phyloP scores from a whole-genome alignment of 139 green algal genomes.

The Coelastrella sp. region DNA sequence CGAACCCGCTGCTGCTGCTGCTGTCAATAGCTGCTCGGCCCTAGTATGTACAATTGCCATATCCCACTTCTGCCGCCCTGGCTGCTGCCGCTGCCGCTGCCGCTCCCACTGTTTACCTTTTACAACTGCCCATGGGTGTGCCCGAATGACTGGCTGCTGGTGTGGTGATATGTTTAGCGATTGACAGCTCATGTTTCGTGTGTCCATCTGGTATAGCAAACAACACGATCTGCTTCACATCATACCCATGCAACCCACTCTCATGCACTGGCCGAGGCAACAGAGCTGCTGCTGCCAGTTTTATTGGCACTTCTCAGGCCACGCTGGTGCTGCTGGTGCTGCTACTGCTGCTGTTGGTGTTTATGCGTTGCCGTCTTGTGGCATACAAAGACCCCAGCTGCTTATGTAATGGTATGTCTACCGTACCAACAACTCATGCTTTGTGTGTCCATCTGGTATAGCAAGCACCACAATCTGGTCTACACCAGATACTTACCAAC shows the following conservation, averaged over 20 bases:
- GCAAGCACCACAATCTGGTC: constrained; percentile 5
- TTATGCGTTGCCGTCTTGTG: not conserved
- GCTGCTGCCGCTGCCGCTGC: no score
- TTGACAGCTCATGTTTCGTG: constrained; percentile 34
- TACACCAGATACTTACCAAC: not conserved
- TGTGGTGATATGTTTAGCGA: no score
- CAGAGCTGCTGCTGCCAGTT: not conserved
- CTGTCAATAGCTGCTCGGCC: no score
- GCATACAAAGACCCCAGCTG: no score
- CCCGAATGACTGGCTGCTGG: no score
- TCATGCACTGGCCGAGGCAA: not conserved
- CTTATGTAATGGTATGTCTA: no score
- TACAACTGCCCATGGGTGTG: no score
- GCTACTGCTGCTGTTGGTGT: not conserved
- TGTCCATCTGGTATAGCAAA: constrained; percentile 19
- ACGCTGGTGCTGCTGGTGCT: not conserved
- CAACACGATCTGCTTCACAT: constrained; percentile 25
- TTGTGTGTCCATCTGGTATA: constrained; percentile 27
- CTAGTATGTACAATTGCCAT: no score
- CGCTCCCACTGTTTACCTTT: no score
- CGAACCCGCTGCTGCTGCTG: no score
- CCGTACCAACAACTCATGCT: no score
- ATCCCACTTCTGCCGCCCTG: no score
- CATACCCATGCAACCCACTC: not conserved
- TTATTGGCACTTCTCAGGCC: not conserved